phyloP scores from a whole-genome alignment of 345 rosid genomes.

The Sonneratia caseolaris region DNA sequence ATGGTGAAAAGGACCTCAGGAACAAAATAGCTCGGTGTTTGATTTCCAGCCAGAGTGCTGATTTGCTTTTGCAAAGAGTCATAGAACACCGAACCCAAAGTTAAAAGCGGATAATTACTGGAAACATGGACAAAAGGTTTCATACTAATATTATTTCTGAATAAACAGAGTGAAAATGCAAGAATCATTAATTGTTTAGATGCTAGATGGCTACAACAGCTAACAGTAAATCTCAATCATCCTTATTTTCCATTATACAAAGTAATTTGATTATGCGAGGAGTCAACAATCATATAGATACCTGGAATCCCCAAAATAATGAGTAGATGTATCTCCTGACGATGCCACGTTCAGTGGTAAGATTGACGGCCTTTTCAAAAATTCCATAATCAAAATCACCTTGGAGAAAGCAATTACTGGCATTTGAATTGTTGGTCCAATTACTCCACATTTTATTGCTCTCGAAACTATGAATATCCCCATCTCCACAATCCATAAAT shows the following conservation, averaged over 20 bases:
- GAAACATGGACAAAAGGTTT: not conserved
- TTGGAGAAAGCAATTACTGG: slow-evolving; percentile 37
- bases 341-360: slow-evolving; percentile 29
- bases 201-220: not conserved
- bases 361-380: slow-evolving; percentile 40
- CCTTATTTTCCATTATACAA: not conserved
- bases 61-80: slow-evolving; percentile 57
- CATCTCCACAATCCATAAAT: slow-evolving; percentile 57
- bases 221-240: no score
- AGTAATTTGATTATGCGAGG: not conserved
- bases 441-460: fast-evolving
- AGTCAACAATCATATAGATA: slow-evolving; percentile 8
- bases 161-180: not conserved
- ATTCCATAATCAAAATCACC: slow-evolving; percentile 51
- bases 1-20: slow-evolving; percentile 84
- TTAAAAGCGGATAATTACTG: not conserved
- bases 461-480: not conserved
- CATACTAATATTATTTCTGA: not conserved
- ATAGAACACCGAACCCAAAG: not conserved
- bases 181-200: not conserved
- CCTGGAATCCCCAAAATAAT: slow-evolving; percentile 97
- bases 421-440: slow-evolving; percentile 32
- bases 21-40: slow-evolving; percentile 60
- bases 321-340: slow-evolving; percentile 62
- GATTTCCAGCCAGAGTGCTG: slow-evolving; percentile 94